phyloP scores from a whole-genome alignment of 768 basidiomycete species.

The Suillus subluteus region DNA sequence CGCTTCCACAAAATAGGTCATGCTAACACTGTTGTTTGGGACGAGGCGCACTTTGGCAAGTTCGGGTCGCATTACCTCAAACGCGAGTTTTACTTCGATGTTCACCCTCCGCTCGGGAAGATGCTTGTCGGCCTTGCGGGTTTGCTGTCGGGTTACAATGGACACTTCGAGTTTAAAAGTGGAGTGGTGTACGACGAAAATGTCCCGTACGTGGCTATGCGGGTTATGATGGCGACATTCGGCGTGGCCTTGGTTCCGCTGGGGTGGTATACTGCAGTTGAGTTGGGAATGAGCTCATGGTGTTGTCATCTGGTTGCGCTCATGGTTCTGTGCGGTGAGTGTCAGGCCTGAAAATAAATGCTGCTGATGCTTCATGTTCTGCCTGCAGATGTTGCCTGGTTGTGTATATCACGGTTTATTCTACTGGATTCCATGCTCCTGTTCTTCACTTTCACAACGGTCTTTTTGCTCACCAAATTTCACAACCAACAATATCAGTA shows the following conservation, averaged over 20 bases:
- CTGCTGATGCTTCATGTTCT: background rate
- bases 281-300: conserved; percentile 88
- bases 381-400: conserved; percentile 88
- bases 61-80: conserved; percentile 98
- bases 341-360: background rate
- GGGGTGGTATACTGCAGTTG: conserved; percentile 95
- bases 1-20: conserved; percentile 92
- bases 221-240: conserved; percentile 91
- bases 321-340: conserved; percentile 90
- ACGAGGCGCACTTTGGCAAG: conserved; percentile 99
- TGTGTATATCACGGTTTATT: conserved; percentile 96
- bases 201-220: conserved; percentile 94
- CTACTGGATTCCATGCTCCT: conserved; percentile 98
- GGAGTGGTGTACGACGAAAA: conserved; percentile 80
- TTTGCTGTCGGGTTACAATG: conserved; percentile 88
- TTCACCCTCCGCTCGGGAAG: conserved; percentile 97
- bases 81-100: conserved; percentile 99
- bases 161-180: conserved; percentile 92
- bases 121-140: conserved; percentile 98
- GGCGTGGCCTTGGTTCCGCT: conserved; percentile 96
- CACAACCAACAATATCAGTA: conserved; percentile 96
- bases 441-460: conserved; percentile 97
- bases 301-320: conserved; percentile 91
- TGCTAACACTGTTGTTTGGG: conserved; percentile 90
- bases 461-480: conserved; percentile 94